Conservation (phyloP, 148 eudicot species). For the Cornus controversa region DNA sequence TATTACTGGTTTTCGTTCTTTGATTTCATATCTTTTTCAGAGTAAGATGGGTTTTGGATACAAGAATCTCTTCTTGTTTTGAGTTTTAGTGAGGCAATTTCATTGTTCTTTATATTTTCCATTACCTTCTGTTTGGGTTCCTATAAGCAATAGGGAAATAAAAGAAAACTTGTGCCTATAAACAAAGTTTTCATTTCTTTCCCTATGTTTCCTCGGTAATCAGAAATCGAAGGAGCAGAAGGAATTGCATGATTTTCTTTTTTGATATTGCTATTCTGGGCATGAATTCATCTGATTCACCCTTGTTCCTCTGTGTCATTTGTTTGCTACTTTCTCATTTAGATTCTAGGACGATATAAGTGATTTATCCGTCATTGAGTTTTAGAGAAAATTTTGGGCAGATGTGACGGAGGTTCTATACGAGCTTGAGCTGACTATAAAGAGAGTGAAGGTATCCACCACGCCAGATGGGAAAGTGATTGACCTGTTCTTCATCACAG, state of each 20-base stretch:
- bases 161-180: too few relatives aligned
- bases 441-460: constrained; percentile 88
- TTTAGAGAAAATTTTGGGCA: constrained; percentile 31
- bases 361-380: background rate
- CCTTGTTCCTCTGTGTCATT: background rate
- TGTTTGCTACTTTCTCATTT: constrained; percentile 1
- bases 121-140: too few relatives aligned
- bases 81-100: background rate
- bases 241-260: background rate
- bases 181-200: too few relatives aligned
- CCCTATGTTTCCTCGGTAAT: too few relatives aligned
- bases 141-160: too few relatives aligned
- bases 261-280: background rate
- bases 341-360: background rate
- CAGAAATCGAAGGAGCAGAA: too few relatives aligned
- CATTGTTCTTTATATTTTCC: background rate
- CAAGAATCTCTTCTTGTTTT: background rate
- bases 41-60: too few relatives aligned
- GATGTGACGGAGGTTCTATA: constrained; percentile 79
- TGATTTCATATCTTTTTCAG: too few relatives aligned
- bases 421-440: constrained; percentile 81
- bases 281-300: background rate
- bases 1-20: too few relatives aligned
- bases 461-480: constrained; percentile 92
- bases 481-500: constrained; percentile 89